Evolutionary conservation across 2,329 filamentous ascomycete genomes (phyloP), one percentile per base, ranked within the genome.

Genomic region (Talaromyces piceae): DNA sequence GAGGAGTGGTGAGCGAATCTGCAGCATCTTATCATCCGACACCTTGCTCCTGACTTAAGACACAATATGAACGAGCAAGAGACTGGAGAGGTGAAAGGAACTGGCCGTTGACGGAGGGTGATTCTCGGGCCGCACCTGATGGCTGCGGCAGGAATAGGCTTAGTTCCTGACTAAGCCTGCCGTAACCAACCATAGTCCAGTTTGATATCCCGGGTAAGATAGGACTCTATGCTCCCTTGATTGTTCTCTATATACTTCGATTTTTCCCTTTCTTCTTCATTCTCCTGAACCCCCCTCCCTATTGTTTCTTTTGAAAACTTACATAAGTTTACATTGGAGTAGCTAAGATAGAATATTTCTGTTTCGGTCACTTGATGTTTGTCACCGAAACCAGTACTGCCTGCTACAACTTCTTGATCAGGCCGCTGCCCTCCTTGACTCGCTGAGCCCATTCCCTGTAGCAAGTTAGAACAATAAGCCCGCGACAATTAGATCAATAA

Each of bases 361-460:
- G n/a, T n/a, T n/a, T n/a, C n/a, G n/a, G n/a, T n/a, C n/a, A n/a
- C n/a, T n/a, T n/a, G n/a, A n/a, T n/a, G n/a, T n/a, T n/a, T n/a
- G 18, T 12, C 12, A 12, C n/a, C 16, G n/a, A 9, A 20, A 37
- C 16, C 33, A 37, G 12, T 11, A 37, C 7, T 18, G 8, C 13
- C 45, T 22, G 9, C 44, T 30, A 53, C 23, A 47, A 22, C 31
- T 68, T 67, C 59, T 68, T 73, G 52, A 78, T 76, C 44, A 78
- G 61, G 16, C 71, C 68, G 51, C 72, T 74, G 3, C 63, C 65
- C 44, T 70, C 68, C 50, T 69, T 68, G 7, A 76, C 73, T 50
- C 75, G 67, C 49, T 74, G 73, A 23, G 75, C 75, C 74, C 75
- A 78, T 65, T 78, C 75, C 41, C 73, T 74, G 57, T 43, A 45